phyloP scores from a whole-genome alignment of 768 basidiomycete species.

The Tricholoma matsutake region DNA sequence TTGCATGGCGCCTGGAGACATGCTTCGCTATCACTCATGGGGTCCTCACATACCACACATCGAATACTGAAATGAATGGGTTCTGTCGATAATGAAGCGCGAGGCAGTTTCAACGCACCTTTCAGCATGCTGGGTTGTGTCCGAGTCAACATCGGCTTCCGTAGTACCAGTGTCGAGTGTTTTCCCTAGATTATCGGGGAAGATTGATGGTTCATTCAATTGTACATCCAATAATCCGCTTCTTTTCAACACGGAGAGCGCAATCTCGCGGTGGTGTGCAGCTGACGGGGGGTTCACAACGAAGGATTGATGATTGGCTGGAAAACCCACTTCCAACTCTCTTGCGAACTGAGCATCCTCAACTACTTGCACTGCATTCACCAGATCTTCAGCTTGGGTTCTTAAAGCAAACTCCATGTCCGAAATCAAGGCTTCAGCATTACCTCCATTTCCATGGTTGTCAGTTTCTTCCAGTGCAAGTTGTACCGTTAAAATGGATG shows the following conservation, averaged over 20 bases:
- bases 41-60: neutral
- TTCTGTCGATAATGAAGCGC: neutral
- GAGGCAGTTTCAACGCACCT: neutral
- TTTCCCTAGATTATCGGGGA: neutral
- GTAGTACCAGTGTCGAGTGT: neutral
- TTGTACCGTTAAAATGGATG: neutral
- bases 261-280: neutral
- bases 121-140: neutral
- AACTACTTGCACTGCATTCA: conserved; percentile 25
- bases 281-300: neutral
- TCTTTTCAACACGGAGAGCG: neutral
- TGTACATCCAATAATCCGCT: neutral
- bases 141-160: neutral
- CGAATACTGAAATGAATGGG: neutral
- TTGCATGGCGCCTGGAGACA: conserved; percentile 29
- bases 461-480: neutral
- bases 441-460: conserved; percentile 31
- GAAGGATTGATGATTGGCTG: conserved; percentile 22
- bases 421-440: conserved; percentile 24
- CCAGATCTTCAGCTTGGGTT: conserved; percentile 36
- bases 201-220: neutral
- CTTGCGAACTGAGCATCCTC: conserved; percentile 38
- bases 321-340: conserved; percentile 41
- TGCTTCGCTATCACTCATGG: neutral
- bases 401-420: conserved; percentile 48